Conservation (phyloP, 148 eudicot genomes). For the Spergularia marina region DNA sequence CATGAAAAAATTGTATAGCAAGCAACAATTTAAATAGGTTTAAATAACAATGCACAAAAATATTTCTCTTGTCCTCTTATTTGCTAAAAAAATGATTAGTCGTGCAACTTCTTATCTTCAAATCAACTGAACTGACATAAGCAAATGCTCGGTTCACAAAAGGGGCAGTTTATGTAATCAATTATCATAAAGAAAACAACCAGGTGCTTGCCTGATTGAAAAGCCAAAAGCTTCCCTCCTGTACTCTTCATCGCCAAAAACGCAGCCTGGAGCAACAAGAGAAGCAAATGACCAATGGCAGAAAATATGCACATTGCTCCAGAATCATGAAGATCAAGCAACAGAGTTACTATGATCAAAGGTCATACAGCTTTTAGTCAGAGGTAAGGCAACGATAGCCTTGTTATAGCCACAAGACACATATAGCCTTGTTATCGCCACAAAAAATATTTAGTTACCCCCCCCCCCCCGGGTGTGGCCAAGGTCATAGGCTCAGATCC, state of each 20-base stretch:
- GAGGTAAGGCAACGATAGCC: background rate
- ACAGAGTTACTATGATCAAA: background rate
- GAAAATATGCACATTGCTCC: background rate
- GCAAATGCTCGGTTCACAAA: background rate
- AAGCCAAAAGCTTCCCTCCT: conserved; percentile 94
- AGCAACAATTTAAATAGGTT: background rate
- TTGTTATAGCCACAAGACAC: too few species aligned
- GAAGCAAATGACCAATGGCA: background rate
- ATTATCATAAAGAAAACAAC: background rate
- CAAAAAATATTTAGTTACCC: too few species aligned
- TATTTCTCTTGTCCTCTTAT: background rate
- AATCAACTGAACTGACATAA: background rate
- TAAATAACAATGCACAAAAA: background rate
- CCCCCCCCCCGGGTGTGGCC: too few species aligned
- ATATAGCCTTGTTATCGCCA: too few species aligned
- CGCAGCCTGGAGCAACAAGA: conserved; percentile 63
- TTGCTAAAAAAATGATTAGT: background rate
- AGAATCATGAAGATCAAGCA: background rate
- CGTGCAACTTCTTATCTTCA: background rate
- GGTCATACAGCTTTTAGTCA: background rate
- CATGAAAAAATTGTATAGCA: background rate
- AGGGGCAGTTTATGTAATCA: background rate
- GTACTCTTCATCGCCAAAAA: conserved; percentile 92
- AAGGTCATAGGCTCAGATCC: too few species aligned
- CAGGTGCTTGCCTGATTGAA: conserved; percentile 73